Evolutionary conservation across 148 eudicot genomes (phyloP), one percentile per base, ranked within the genome.

Genomic region (Beta vulgaris): DNA sequence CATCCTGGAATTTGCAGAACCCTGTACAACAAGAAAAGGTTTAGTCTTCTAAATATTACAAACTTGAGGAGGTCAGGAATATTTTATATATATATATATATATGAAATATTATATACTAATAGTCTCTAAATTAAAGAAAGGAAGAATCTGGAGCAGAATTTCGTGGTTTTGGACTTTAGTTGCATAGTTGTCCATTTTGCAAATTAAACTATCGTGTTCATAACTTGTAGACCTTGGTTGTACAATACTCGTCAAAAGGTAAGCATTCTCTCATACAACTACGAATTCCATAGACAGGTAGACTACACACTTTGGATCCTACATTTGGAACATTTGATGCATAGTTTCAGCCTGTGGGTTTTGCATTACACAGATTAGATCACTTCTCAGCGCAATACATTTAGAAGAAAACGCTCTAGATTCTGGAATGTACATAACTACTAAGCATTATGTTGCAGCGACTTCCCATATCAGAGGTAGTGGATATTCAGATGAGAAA

Each of bases 1-100:
- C 83, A 80, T 60, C 83, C 83, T 18, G 83, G 83, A 61, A 80
- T 54, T 26, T 69, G 83, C 29, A 75, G 49, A 71, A 80, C 48
- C 67, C 83, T 80, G 13, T 61, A 53, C 7, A 44, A 11, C 53
- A 42, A 67, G 44, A 11, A 46, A 73, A 19, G n/a, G 4, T 42
- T 72, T 44, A 54, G 34, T 64, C 44, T 42, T 78, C 44, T 18
- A 64, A 13, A 34, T 37, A 21, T 18, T 68, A 58, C 32, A 67
- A 54, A 37, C 34, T 39, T 29, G 21, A 51, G 34, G 29, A 70
- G 51, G 39, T n/a, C 0, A n/a, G n/a, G n/a, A n/a, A n/a, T n/a
- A n/a, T n/a, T n/a, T n/a, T n/a, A n/a, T n/a, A n/a, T n/a, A n/a
- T n/a, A n/a, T n/a, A n/a, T n/a, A n/a, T n/a, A n/a, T n/a, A n/a